Conservation (phyloP, 768 basidiomycete species). For the Tricholoma hemisulphureum region DNA sequence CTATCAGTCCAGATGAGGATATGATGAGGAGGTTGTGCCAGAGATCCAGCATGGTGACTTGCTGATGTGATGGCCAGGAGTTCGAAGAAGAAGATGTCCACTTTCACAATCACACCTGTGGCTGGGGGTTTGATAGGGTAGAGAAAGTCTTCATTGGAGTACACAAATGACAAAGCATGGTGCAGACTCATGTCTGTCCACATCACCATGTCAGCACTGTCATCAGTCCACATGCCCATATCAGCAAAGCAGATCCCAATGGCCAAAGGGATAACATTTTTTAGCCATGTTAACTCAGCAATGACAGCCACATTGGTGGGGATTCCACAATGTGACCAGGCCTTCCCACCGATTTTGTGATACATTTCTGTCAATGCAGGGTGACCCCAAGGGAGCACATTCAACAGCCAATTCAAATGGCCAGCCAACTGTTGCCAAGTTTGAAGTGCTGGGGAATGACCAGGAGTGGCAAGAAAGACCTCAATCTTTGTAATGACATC, state of each 20-base stretch:
- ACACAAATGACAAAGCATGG: neutral
- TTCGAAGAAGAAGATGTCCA: no score
- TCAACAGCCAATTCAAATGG: constrained; percentile 6
- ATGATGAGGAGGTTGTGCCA: no score
- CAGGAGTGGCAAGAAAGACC: neutral
- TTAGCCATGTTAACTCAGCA: neutral
- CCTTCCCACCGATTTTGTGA: constrained; percentile 1
- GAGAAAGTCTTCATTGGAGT: neutral
- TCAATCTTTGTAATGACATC: neutral
- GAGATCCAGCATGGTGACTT: no score
- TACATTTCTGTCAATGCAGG: neutral
- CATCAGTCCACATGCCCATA: neutral
- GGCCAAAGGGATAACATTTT: neutral
- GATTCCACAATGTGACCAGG: neutral
- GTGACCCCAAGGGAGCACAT: constrained; percentile 6
- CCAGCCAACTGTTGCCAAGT: constrained; percentile 1
- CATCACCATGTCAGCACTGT: neutral
- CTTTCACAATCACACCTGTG: neutral
- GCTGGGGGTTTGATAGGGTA: neutral
- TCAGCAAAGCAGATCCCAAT: neutral
- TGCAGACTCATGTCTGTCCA: neutral
- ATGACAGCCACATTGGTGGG: neutral
- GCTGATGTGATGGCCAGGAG: no score
- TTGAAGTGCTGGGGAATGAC: neutral
- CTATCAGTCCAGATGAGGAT: no score